Conservation (phyloP, 2,329 filamentous ascomycete species). For the Colletotrichum abscissum region DNA sequence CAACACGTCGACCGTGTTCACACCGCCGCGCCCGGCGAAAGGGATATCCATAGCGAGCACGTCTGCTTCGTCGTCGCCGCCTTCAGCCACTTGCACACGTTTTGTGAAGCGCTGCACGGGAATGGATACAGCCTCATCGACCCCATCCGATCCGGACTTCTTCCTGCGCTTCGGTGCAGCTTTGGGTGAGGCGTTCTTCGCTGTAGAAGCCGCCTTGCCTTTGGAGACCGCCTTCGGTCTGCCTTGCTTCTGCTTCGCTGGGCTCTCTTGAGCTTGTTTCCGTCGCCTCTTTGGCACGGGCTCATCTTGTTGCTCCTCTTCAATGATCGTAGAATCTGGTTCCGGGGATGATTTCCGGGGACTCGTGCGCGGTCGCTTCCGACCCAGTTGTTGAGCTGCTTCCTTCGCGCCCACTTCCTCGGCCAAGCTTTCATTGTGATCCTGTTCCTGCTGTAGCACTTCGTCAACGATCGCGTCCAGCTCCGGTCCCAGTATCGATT, state of each 20-base stretch:
- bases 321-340: constrained; percentile 48
- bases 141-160: constrained; percentile 30
- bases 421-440: constrained; percentile 44
- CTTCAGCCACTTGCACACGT: constrained; percentile 51
- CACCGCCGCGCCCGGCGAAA: constrained; percentile 63
- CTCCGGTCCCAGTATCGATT: not conserved
- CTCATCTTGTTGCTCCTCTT: constrained; percentile 40
- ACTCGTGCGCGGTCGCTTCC: constrained; percentile 55
- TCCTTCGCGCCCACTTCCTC: constrained; percentile 57
- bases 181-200: constrained; percentile 39
- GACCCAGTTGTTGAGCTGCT: constrained; percentile 54
- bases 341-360: constrained; percentile 53
- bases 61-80: constrained; percentile 54
- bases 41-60: constrained; percentile 64
- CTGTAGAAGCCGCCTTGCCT: constrained; percentile 1
- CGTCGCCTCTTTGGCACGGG: constrained; percentile 51
- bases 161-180: constrained; percentile 36
- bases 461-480: constrained; percentile 6
- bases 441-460: not conserved
- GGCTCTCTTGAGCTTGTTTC: constrained; percentile 51
- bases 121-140: constrained; percentile 57
- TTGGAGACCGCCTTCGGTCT: constrained; percentile 9
- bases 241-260: constrained; percentile 54
- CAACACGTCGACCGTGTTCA: constrained; percentile 72
- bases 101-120: constrained; percentile 71